Evolutionary conservation across 352 stramenopile species (phyloP).

Genomic region (Phytophthora nicotianae): DNA sequence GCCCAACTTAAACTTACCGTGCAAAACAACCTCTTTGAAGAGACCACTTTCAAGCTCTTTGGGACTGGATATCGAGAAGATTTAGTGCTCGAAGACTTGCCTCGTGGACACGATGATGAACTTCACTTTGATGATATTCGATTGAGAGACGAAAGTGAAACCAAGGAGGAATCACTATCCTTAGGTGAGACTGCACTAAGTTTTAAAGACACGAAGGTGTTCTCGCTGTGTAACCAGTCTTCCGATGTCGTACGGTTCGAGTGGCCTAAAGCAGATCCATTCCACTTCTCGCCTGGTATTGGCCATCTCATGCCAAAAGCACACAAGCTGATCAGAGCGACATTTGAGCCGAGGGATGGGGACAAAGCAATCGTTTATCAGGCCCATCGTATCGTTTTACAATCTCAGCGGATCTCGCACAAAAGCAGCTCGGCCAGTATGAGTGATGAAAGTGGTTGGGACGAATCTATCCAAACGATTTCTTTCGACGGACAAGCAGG

Average conservation of each 20-base stretch:
- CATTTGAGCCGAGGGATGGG: slow-evolving; percentile 52
- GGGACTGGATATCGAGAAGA: slow-evolving; percentile 86
- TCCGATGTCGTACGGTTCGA: slow-evolving; percentile 69
- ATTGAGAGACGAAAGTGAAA: slow-evolving; percentile 32
- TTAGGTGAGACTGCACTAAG: slow-evolving; percentile 1
- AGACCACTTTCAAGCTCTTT: slow-evolving; percentile 72
- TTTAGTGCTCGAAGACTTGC: slow-evolving; percentile 89
- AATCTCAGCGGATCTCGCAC: slow-evolving; percentile 65
- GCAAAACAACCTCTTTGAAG: slow-evolving; percentile 92
- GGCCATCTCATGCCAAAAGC: slow-evolving; percentile 71
- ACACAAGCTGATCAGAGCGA: slow-evolving; percentile 76
- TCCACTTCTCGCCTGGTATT: slow-evolving; percentile 73
- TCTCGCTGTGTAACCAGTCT: slow-evolving; percentile 80
- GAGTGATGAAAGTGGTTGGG: slow-evolving; percentile 63
- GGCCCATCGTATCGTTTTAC: slow-evolving; percentile 43
- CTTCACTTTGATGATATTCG: slow-evolving; percentile 90
- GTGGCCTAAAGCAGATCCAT: slow-evolving; percentile 59
- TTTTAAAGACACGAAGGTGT: slow-evolving; percentile 62
- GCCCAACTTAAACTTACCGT: slow-evolving; percentile 84
- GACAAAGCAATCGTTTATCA: slow-evolving; percentile 44
- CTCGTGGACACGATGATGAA: slow-evolving; percentile 70
- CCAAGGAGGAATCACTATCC: not conserved
- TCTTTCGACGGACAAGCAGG: slow-evolving; percentile 46
- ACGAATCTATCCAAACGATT: slow-evolving; percentile 72
- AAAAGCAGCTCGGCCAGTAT: slow-evolving; percentile 23